Percentiles rank a stretch among this genome's conserved stretches.
Evolutionary conservation across 192 early-diverging fungal genomes (phyloP).

Genomic region (Coemansia sp.): DNA sequence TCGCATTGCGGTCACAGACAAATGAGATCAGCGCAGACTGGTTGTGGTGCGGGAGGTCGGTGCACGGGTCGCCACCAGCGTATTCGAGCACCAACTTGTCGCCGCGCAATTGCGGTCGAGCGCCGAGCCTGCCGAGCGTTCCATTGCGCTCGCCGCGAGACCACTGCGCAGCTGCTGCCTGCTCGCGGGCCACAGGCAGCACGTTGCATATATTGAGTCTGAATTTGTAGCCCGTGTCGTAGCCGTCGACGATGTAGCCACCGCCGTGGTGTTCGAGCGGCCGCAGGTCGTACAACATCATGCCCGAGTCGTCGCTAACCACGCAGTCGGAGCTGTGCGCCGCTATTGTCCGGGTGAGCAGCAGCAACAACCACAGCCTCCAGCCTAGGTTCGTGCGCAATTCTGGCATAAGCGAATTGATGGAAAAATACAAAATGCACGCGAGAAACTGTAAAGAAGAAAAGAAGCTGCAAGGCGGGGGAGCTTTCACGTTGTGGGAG

Average conservation of each 20-base stretch:
- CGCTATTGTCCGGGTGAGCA: neutral
- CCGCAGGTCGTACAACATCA: conserved; percentile 34
- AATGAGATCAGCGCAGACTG: conserved; percentile 41
- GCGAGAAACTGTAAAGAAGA: neutral
- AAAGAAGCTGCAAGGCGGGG: neutral
- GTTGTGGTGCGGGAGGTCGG: conserved; percentile 12
- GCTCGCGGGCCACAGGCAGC: conserved; percentile 1
- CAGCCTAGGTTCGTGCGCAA: neutral
- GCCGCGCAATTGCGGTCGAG: conserved; percentile 24
- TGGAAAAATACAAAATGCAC: conserved; percentile 3
- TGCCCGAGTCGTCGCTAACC: conserved; percentile 1
- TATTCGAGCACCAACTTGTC: conserved; percentile 45
- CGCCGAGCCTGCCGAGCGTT: conserved; percentile 19
- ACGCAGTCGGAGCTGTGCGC: neutral
- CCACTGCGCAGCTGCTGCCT: conserved; percentile 15
- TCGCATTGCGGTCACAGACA: conserved; percentile 32
- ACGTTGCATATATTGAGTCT: conserved; percentile 36
- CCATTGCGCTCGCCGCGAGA: conserved; percentile 10
- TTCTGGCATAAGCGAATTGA: neutral
- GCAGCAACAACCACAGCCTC: neutral
- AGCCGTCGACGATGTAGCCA: conserved; percentile 22
- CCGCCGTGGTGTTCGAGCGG: conserved; percentile 10
- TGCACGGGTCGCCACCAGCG: conserved; percentile 35
- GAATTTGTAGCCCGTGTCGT: conserved; percentile 36
- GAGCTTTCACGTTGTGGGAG: neutral